Base-by-base conservation (phyloP, 495 filamentous ascomycete species). In the Lophiotrema nucula region DNA sequence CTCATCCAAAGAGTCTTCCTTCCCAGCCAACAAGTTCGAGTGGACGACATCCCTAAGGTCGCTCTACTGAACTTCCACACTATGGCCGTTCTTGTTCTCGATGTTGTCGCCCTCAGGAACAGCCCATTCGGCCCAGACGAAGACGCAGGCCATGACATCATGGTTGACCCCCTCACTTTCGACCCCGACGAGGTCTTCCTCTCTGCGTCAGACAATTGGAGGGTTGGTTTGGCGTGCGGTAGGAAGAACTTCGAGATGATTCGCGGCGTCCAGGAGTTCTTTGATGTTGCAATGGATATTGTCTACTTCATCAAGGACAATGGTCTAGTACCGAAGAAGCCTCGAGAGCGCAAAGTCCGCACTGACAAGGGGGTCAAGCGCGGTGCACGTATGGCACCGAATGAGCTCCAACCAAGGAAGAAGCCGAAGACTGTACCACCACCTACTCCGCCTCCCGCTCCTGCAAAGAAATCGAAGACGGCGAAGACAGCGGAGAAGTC, bases 1-100 rank as follows among this genome's bases (percentile, higher is more conserved):
- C 51, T 62, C 24, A 39, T 62, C 18, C 23, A 16, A 1, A 0
- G 35, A 11, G 19, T 62, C 45, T 62, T 62, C 46, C 52, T 62
- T n/a, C 44, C 51, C 27, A 13, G 33, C 10, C 58, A 62, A 35
- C 18, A 44, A 6, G n/a, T 13, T 12, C 44, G 10, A 2, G 15
- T 15, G 6, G 48, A 43, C 35, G 24, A 26, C 2, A 22, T 23
- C 18, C 16, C 44, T 12, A 35, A 16, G n/a, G 21, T 51, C 37
- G 44, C 51, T 8, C n/a, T 56, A 10, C 51, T 62, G 2, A 62
- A 62, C 46, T 62, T 62, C 51, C 58, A 62, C 51, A 62, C 51
- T 37, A 50, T 56, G 22, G 44, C 51, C 25, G 31, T 50, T 1
- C 27, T 62, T 3, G 44, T 56, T 8, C 15, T 62, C 37, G 58